Base-by-base conservation (phyloP, 1,284 basidiomycete genomes). In the Ustilago vetiveriae region DNA sequence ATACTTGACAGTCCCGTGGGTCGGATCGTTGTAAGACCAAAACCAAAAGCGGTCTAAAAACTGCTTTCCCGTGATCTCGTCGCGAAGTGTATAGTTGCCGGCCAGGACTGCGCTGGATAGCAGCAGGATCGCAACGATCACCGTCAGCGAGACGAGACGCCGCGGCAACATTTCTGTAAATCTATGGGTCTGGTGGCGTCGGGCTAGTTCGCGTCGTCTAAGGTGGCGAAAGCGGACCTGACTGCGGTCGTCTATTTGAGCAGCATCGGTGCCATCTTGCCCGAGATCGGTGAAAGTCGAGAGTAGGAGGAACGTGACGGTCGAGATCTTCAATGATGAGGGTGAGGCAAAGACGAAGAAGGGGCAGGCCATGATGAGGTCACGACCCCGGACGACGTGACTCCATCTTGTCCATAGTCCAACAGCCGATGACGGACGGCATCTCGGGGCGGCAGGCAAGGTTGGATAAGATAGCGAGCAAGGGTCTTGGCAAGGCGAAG, bases 31-130 rank as follows among this genome's bases (percentile, higher is more conserved):
- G 42, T 64, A 57, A 17, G 49, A 45, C 65, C 68, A 78, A 37
- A 66, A 78, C 50, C 49, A 60, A 53, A 73, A 75, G 9, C 62
- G 44, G 17, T 67, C 47, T 14, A 69, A 45, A 33, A 78, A 75
- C 36, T 70, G 39, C 2, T 43, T 26, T 6, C 75, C 75, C 1
- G 52, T 41, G n/a, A 63, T 65, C 35, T 75, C 74, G 16, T 68
- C 63, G 6, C 51, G 55, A 2, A 75, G 59, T 7, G 64, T 64
- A 36, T 54, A 75, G 49, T 73, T 73, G 22, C 58, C 50, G 0
- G 57, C 62, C 1, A 50, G 21, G 2, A 42, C 46, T 11, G 48
- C 30, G 24, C 40, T 64, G 7, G 53, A 52, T 8, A 54, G 46
- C 23, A 54, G 22, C 17, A 60, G n/a, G 6, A 41, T 24, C 30